A percentile compares a stretch with the other conserved stretches of the same genome.
Evolutionary conservation across 371 early-diverging fungal species (phyloP).

Genomic region (Zopfochytrium polystomum): DNA sequence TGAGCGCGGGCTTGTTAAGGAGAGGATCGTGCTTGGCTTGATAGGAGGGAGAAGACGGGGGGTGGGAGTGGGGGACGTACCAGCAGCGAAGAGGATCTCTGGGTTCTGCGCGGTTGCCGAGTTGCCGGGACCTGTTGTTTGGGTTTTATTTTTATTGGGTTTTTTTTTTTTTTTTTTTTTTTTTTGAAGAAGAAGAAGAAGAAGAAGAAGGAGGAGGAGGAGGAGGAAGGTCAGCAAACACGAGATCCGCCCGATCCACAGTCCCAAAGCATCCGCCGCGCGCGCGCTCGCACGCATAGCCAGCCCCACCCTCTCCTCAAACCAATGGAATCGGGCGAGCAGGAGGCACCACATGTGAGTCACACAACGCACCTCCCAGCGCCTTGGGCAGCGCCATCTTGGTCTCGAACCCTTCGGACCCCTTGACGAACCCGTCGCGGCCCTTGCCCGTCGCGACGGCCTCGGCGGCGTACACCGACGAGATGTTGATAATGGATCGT

Average conservation of each 20-base stretch:
- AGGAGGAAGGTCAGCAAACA: not conserved
- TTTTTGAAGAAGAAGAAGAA: too few species aligned
- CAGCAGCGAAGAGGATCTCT: constrained; percentile 25
- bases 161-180: not conserved
- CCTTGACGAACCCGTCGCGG: constrained; percentile 18
- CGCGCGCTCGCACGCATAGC: too few species aligned
- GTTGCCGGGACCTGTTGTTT: constrained; percentile 15
- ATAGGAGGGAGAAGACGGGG: not conserved
- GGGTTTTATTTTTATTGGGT: too few species aligned
- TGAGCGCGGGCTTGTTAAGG: not conserved
- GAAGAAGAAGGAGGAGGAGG: not conserved
- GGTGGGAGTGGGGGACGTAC: not conserved
- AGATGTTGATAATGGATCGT: too few species aligned
- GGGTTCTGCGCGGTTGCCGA: constrained; percentile 20
- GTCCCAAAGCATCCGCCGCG: too few species aligned
- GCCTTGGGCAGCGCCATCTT: constrained; percentile 20
- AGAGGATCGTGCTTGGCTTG: not conserved
- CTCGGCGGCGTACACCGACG: too few species aligned
- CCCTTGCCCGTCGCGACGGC: too few species aligned
- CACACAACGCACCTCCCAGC: constrained; percentile 8
- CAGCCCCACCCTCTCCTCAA: too few species aligned
- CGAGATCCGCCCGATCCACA: too few species aligned
- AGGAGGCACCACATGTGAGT: not conserved
- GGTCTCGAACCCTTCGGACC: constrained; percentile 17
- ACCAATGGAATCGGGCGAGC: constrained; percentile 3